These are phyloP conservation scores for Ballota nigra DNA, from an alignment of 257 asterid species.

Conservation along the genomic window DNA sequence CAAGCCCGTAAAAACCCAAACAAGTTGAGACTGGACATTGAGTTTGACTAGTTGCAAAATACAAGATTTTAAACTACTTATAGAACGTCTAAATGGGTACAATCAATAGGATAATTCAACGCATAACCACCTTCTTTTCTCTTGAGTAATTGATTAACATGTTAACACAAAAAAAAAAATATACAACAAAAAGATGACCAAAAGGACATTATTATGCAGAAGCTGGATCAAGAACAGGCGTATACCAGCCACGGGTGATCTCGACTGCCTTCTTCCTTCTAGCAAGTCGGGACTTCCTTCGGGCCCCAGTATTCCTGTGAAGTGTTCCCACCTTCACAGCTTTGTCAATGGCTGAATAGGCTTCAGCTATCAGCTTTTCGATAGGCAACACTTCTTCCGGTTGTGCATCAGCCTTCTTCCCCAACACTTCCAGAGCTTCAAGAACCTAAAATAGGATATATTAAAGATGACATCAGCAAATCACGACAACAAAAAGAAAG, in stretches of 20 bases:
- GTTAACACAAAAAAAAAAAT: conserved; percentile 8
- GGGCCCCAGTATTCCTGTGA: conserved; percentile 89
- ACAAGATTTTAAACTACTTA: too few species aligned
- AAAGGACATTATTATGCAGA: conserved; percentile 26
- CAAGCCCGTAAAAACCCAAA: too few species aligned
- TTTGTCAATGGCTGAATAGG: conserved; percentile 84
- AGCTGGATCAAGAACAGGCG: conserved; percentile 47
- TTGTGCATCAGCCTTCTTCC: conserved; percentile 69
- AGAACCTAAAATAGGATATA: conserved; percentile 49
- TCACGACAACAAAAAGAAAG: background rate
- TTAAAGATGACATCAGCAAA: background rate
- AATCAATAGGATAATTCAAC: background rate
- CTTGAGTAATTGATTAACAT: conserved; percentile 12
- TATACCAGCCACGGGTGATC: conserved; percentile 88
- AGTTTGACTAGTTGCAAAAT: background rate
- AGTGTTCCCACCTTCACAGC: conserved; percentile 77
- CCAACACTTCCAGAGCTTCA: conserved; percentile 63
- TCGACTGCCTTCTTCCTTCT: conserved; percentile 81
- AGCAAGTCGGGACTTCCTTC: conserved; percentile 96
- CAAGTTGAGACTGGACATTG: too few species aligned
- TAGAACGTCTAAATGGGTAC: background rate
- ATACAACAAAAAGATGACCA: conserved; percentile 22
- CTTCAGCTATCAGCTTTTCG: conserved; percentile 85
- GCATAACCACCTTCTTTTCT: background rate
- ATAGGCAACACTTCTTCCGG: conserved; percentile 65